Percentiles rank a stretch among this genome's conserved stretches.
Evolutionary conservation across 1,284 basidiomycete genomes (phyloP).

Genomic region (Hemileccinum hortonii): DNA sequence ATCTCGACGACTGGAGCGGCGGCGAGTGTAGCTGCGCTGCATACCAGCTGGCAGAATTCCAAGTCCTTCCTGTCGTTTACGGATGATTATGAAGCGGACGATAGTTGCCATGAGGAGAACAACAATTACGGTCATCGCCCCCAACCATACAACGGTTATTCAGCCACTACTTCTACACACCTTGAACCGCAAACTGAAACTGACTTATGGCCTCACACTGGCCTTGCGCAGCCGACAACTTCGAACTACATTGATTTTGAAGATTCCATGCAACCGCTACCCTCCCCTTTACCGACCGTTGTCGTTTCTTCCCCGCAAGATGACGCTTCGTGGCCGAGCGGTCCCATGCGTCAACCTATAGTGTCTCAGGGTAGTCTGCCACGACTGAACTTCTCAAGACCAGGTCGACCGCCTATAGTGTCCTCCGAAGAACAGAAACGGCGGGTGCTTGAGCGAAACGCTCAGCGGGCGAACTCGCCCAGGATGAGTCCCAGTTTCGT

Average conservation of each 20-base stretch:
- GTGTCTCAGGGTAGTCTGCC: slow-evolving; percentile 33
- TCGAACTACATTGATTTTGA: slow-evolving; percentile 7
- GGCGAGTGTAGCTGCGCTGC: slow-evolving; percentile 34
- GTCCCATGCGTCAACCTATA: slow-evolving; percentile 33
- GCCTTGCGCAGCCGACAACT: background rate
- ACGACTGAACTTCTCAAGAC: slow-evolving; percentile 55
- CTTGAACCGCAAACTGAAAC: background rate
- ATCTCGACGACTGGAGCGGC: slow-evolving; percentile 52
- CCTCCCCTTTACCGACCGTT: slow-evolving; percentile 44
- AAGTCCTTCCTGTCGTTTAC: slow-evolving; percentile 29
- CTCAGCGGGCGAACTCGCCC: slow-evolving; percentile 32
- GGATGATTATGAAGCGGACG: slow-evolving; percentile 24
- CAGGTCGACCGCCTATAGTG: slow-evolving; percentile 46
- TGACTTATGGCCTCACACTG: slow-evolving; percentile 18
- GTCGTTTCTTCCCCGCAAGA: slow-evolving; percentile 43
- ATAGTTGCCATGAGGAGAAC: slow-evolving; percentile 12
- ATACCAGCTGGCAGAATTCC: slow-evolving; percentile 20
- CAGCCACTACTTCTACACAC: background rate
- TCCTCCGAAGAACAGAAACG: slow-evolving; percentile 55
- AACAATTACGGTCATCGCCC: slow-evolving; percentile 10
- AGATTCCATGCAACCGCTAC: slow-evolving; percentile 34
- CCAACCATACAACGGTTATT: background rate
- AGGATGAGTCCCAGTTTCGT: slow-evolving; percentile 21
- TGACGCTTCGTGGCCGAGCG: slow-evolving; percentile 4
- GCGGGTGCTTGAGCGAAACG: slow-evolving; percentile 60